A percentile compares a stretch with the other conserved stretches of the same genome.
These are phyloP conservation scores for Aureobasidium sp. DNA, from an alignment of 2,329 filamentous ascomycete species.

Conservation along the genomic window DNA sequence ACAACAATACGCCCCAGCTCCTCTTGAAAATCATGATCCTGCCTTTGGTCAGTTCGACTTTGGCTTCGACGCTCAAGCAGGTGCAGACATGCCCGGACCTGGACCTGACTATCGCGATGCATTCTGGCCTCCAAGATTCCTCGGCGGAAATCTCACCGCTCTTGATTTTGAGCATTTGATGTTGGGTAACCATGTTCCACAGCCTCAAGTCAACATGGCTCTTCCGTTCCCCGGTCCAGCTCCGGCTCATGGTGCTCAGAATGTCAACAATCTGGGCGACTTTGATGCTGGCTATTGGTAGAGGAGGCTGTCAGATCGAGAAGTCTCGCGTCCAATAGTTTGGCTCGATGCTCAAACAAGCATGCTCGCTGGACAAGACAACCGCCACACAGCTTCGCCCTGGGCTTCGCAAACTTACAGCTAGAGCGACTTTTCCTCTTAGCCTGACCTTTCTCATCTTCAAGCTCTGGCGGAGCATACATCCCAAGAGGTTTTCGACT, in stretches of 20 bases:
- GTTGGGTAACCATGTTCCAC: neutral
- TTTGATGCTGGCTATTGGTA: neutral
- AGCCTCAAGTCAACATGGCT: neutral
- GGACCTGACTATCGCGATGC: neutral
- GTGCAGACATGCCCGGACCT: neutral
- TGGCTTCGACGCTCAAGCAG: neutral
- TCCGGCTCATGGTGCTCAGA: neutral
- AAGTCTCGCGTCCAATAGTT: neutral
- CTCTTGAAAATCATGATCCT: neutral
- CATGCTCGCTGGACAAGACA: neutral
- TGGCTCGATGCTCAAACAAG: too few species aligned
- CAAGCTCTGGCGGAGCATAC: too few species aligned
- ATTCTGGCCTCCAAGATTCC: neutral
- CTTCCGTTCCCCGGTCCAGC: neutral
- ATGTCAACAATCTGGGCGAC: neutral
- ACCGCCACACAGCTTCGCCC: neutral
- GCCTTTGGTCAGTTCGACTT: neutral
- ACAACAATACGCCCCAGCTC: neutral
- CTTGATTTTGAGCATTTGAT: neutral
- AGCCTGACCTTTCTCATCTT: neutral
- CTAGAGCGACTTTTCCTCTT: neutral
- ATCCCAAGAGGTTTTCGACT: neutral
- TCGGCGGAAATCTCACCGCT: too few species aligned
- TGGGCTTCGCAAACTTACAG: neutral
- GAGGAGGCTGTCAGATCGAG: neutral